Percentiles rank a stretch among this genome's conserved stretches.
Conservation (phyloP, 2,329 filamentous ascomycete species). For the Botryotinia globosa region DNA sequence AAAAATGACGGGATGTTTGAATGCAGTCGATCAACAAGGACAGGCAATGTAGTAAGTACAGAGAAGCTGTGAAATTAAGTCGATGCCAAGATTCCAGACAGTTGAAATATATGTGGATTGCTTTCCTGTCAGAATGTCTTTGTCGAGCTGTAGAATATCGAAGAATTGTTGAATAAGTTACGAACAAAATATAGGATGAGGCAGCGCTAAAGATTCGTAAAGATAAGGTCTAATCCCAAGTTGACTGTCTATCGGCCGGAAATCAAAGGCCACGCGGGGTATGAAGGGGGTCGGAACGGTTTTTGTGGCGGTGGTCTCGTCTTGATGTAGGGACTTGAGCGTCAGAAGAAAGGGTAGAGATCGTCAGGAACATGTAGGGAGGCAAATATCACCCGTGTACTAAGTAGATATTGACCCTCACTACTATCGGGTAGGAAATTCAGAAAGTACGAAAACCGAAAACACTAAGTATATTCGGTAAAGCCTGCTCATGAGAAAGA, state of each 20-base stretch:
- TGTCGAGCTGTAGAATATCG: neutral
- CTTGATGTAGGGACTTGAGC: conserved; percentile 3
- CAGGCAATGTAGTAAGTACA: conserved; percentile 3
- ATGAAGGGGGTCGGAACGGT: conserved; percentile 1
- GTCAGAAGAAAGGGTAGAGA: conserved; percentile 17
- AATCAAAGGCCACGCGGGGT: conserved; percentile 8
- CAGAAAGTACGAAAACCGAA: neutral
- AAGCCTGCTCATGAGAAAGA: neutral
- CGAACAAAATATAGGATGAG: conserved; percentile 2
- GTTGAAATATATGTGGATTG: neutral
- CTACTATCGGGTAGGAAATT: neutral
- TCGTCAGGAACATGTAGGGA: conserved; percentile 18
- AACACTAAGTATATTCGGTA: neutral
- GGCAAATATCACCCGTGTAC: conserved; percentile 1
- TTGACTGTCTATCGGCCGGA: neutral
- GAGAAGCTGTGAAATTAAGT: neutral
- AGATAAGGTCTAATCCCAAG: neutral
- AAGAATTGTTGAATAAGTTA: neutral
- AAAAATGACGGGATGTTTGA: neutral
- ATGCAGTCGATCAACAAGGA: neutral
- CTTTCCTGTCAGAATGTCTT: neutral
- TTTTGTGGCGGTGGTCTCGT: conserved; percentile 7
- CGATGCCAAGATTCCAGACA: neutral
- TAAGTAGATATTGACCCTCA: conserved; percentile 1
- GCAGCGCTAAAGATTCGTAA: conserved; percentile 1